Evolutionary conservation across 768 basidiomycete species (phyloP).

Genomic region (Lentinus brumalis): DNA sequence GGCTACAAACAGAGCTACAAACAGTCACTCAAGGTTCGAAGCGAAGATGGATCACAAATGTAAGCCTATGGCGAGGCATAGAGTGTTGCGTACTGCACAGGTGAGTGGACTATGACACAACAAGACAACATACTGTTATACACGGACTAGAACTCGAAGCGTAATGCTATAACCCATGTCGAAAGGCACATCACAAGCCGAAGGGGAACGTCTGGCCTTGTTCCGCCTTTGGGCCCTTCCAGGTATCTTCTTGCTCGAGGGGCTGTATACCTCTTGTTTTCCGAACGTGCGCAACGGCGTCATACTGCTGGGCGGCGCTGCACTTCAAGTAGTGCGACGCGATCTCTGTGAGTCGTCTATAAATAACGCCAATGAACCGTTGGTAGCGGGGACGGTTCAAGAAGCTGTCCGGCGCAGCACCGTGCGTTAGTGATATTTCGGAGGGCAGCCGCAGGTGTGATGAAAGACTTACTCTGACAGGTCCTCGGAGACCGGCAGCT

Average conservation of each 20-base stretch:
- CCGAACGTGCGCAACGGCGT: slow-evolving; percentile 26
- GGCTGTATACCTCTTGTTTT: slow-evolving; percentile 25
- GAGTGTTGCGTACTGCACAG: too few relatives aligned
- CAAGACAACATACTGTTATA: background rate
- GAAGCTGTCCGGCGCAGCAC: slow-evolving; percentile 15
- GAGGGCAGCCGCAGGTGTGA: background rate
- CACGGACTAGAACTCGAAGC: background rate
- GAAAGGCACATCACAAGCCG: slow-evolving; percentile 12
- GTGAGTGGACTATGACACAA: background rate
- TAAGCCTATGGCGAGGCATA: background rate
- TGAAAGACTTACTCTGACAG: slow-evolving; percentile 23
- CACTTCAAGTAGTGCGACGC: slow-evolving; percentile 32
- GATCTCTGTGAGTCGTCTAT: slow-evolving; percentile 27
- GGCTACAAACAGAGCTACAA: background rate
- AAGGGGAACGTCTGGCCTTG: slow-evolving; percentile 27
- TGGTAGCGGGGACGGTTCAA: slow-evolving; percentile 27
- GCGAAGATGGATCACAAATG: background rate
- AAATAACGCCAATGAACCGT: slow-evolving; percentile 34
- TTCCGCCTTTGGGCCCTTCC: slow-evolving; percentile 17
- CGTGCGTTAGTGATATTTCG: background rate
- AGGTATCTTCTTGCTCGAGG: slow-evolving; percentile 24
- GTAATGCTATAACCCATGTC: background rate
- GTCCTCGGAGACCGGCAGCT: slow-evolving; percentile 20
- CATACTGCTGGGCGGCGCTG: slow-evolving; percentile 30
- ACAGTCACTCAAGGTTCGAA: background rate